phyloP scores from a whole-genome alignment of 768 basidiomycete genomes.

The Gyrodon lividus region DNA sequence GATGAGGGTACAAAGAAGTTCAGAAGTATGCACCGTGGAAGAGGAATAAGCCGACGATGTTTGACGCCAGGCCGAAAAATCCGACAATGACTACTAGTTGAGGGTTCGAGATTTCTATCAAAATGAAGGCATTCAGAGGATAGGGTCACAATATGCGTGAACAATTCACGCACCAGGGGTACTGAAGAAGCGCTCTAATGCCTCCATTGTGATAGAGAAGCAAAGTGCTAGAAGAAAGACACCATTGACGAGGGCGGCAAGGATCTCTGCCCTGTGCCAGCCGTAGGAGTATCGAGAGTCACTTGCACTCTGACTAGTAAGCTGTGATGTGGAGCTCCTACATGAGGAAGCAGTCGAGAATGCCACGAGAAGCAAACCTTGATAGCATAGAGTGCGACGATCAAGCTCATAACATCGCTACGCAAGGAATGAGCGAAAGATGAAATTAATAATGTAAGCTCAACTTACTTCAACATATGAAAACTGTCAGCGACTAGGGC shows the following conservation, averaged over 20 bases:
- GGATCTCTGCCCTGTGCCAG: constrained; percentile 98
- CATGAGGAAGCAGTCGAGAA: constrained; percentile 6
- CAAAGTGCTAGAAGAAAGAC: constrained; percentile 96
- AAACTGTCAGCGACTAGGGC: constrained; percentile 96
- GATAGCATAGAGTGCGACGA: constrained; percentile 95
- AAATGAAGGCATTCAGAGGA: not conserved
- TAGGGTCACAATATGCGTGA: constrained; percentile 2
- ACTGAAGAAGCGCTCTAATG: constrained; percentile 85
- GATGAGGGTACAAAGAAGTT: constrained; percentile 3
- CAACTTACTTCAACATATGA: constrained; percentile 94
- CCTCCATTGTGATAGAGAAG: constrained; percentile 93
- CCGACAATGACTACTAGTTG: constrained; percentile 89
- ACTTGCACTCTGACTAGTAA: constrained; percentile 55
- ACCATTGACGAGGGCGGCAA: constrained; percentile 93
- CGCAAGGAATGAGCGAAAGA: constrained; percentile 10
- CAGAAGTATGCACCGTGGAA: constrained; percentile 74
- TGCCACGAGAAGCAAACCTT: constrained; percentile 44
- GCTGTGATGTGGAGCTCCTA: constrained; percentile 38
- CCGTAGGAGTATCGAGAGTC: constrained; percentile 91
- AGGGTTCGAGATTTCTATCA: constrained; percentile 83
- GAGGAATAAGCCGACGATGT: constrained; percentile 88
- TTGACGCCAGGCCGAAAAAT: constrained; percentile 83
- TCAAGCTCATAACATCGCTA: constrained; percentile 94
- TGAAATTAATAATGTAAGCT: not conserved
- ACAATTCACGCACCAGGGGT: constrained; percentile 57